Conservation (phyloP, 768 basidiomycete genomes). For the Suillus fuscotomentosus region DNA sequence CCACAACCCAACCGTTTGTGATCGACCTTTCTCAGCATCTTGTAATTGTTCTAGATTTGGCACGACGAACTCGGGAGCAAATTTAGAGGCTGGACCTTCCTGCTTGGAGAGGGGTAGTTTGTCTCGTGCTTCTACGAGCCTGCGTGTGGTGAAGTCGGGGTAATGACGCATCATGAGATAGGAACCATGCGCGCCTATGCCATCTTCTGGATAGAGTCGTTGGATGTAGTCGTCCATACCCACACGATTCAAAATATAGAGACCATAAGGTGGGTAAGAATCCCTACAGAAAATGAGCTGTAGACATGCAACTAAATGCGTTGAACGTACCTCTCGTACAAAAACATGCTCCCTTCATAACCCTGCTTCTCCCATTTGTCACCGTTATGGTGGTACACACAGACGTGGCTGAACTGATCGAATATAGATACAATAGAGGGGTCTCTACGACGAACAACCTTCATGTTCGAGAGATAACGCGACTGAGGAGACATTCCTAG, state of each 20-base stretch:
- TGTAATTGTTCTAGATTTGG: constrained; percentile 41
- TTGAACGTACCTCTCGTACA: constrained; percentile 72
- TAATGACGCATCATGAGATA: constrained; percentile 76
- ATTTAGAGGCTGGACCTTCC: constrained; percentile 41
- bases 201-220: constrained; percentile 76
- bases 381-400: constrained; percentile 74
- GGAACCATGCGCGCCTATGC: constrained; percentile 54
- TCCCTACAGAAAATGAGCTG: constrained; percentile 42
- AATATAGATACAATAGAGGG: constrained; percentile 78
- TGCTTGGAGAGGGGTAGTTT: constrained; percentile 18
- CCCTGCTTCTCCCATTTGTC: constrained; percentile 82
- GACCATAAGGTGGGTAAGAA: constrained; percentile 79
- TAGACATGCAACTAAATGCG: neutral
- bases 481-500: constrained; percentile 62
- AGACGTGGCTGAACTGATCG: constrained; percentile 87
- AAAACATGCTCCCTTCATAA: constrained; percentile 86
- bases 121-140: constrained; percentile 39
- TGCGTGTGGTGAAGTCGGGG: constrained; percentile 59
- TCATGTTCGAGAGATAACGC: constrained; percentile 76
- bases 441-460: constrained; percentile 75
- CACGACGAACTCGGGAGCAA: constrained; percentile 48
- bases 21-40: constrained; percentile 52
- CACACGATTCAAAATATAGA: constrained; percentile 81
- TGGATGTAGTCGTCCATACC: constrained; percentile 79
- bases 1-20: constrained; percentile 71